These are phyloP conservation scores for Nepenthes alata DNA, from an alignment of 179 eudicot species.

Conservation along the genomic window DNA sequence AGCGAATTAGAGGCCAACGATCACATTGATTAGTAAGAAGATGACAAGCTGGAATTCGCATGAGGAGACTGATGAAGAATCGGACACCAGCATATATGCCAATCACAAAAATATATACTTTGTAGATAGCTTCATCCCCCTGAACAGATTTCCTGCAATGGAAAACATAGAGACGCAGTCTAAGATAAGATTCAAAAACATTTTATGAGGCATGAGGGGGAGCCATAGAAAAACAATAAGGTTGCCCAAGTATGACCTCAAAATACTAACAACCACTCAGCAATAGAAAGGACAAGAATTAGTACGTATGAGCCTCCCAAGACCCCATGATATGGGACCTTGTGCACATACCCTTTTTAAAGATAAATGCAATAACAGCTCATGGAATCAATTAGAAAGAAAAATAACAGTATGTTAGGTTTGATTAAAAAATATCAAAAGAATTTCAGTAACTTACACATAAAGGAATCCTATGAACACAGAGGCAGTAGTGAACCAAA, in stretches of 20 bases:
- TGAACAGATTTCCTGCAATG: conserved; percentile 66
- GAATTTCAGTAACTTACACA: conserved; percentile 42
- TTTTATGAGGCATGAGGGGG: neutral
- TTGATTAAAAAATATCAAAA: neutral
- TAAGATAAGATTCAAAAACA: neutral
- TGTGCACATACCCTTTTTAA: neutral
- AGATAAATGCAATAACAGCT: neutral
- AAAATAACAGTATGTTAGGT: neutral
- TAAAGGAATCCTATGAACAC: conserved; percentile 72
- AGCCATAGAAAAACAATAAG: neutral
- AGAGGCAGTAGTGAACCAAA: conserved; percentile 64
- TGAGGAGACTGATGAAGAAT: conserved; percentile 55
- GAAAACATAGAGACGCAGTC: neutral
- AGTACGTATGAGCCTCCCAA: neutral
- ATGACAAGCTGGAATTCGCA: conserved; percentile 87
- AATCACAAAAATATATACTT: conserved; percentile 55
- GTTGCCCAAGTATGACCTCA: too few relatives aligned
- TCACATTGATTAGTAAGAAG: conserved; percentile 64
- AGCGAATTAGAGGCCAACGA: conserved; percentile 53
- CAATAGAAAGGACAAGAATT: neutral
- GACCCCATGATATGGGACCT: too few relatives aligned
- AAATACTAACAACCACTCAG: too few relatives aligned
- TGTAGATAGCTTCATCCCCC: conserved; percentile 45
- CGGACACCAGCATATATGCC: conserved; percentile 75
- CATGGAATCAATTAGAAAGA: neutral